These are phyloP conservation scores for Aspergillus udagawae DNA, from an alignment of 2,329 filamentous ascomycete genomes.

Conservation along the genomic window DNA sequence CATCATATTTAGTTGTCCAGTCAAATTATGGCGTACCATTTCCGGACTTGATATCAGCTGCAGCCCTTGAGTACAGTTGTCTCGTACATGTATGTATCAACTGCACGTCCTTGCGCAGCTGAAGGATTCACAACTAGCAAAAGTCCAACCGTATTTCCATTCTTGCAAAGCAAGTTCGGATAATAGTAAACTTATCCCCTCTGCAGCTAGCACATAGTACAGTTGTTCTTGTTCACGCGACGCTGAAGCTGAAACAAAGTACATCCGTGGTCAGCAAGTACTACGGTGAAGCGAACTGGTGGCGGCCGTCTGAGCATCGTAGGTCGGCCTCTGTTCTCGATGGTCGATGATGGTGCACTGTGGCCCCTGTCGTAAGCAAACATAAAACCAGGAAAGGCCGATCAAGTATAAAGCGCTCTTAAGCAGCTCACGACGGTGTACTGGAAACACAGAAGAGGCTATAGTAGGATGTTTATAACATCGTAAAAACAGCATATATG, in stretches of 20 bases:
- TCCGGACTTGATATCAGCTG: background rate
- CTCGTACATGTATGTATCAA: background rate
- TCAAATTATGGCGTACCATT: background rate
- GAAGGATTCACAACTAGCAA: background rate
- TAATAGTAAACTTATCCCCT: background rate
- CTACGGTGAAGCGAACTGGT: background rate
- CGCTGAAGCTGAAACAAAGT: background rate
- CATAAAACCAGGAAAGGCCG: background rate
- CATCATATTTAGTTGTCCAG: background rate
- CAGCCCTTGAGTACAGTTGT: background rate
- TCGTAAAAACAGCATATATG: background rate
- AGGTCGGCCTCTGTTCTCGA: background rate
- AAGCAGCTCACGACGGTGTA: background rate
- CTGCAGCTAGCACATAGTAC: background rate
- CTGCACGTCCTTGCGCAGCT: background rate
- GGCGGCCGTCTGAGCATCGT: background rate
- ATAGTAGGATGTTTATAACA: background rate
- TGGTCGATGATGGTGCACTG: background rate
- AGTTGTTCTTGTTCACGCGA: background rate
- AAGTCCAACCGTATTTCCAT: background rate
- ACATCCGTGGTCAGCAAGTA: background rate
- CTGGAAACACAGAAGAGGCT: background rate
- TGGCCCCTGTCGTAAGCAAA: background rate
- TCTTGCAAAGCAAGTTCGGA: background rate
- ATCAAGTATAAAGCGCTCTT: too few relatives aligned